Evolutionary conservation across 768 basidiomycete genomes (phyloP).

Genomic region (Lactarius evosmus): DNA sequence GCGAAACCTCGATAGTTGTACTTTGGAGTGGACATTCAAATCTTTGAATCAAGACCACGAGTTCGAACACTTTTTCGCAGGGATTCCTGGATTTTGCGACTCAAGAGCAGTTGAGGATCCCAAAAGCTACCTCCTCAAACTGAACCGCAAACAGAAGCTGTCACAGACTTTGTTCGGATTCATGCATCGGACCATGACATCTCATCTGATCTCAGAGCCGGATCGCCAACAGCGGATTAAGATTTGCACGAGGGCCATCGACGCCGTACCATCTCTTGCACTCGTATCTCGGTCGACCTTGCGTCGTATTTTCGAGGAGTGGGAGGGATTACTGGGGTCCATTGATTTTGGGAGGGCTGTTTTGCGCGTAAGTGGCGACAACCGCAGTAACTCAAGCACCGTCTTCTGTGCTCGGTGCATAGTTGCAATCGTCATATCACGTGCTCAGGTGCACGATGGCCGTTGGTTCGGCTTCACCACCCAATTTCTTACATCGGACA

Average conservation of each 20-base stretch:
- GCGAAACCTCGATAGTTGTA: not conserved
- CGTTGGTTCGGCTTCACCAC: not conserved
- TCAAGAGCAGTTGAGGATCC: not conserved
- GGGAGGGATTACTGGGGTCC: not conserved
- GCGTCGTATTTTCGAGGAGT: not conserved
- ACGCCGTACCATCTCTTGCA: not conserved
- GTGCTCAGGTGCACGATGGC: not conserved
- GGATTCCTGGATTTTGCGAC: not conserved
- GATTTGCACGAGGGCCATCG: not conserved
- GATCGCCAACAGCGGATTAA: not conserved
- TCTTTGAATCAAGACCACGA: not conserved
- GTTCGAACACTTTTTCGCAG: not conserved
- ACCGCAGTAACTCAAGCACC: not conserved
- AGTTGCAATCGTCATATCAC: not conserved
- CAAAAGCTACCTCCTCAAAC: not conserved
- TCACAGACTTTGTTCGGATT: not conserved
- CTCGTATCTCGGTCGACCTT: not conserved
- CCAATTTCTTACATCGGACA: constrained; percentile 3
- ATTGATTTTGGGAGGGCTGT: not conserved
- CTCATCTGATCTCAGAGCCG: not conserved
- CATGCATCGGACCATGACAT: not conserved
- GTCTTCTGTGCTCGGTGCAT: constrained; percentile 5
- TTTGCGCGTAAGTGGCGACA: not conserved
- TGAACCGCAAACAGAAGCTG: not conserved
- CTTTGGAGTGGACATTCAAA: not conserved